phyloP scores from a whole-genome alignment of 805 yeast genomes.

The Yueomyces sp. region DNA sequence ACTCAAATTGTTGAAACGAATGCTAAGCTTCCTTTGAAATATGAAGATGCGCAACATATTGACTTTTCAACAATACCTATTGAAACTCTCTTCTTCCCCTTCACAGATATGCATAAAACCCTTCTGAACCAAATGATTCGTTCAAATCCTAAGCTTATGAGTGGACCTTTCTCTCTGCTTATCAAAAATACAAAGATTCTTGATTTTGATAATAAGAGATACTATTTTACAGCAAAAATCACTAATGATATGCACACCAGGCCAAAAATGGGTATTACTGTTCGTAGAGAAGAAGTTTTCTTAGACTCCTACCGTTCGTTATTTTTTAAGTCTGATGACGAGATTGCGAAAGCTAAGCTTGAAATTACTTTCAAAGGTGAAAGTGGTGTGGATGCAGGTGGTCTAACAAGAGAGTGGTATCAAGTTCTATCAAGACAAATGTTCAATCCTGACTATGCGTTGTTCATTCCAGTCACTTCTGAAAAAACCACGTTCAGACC shows the following conservation, averaged over 20 bases:
- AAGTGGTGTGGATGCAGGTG: conserved; percentile 97
- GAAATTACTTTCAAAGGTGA: conserved; percentile 85
- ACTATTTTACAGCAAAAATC: conserved; percentile 65
- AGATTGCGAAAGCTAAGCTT: conserved; percentile 56
- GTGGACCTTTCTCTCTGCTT: conserved; percentile 86
- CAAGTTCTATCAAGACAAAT: conserved; percentile 88
- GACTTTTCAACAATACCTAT: conserved; percentile 67
- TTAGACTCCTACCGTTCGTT: conserved; percentile 77
- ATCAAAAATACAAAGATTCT: conserved; percentile 79
- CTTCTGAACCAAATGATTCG: conserved; percentile 85
- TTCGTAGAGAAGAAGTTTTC: conserved; percentile 83
- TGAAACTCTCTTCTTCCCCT: conserved; percentile 67
- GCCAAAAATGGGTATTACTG: conserved; percentile 45
- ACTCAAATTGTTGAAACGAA: conserved; percentile 34
- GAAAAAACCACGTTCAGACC: conserved; percentile 94
- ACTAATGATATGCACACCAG: conserved; percentile 34
- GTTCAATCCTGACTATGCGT: conserved; percentile 90
- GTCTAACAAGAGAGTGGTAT: conserved; percentile 95
- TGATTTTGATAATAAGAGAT: conserved; percentile 89
- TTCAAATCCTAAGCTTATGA: conserved; percentile 81
- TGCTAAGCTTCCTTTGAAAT: conserved; percentile 40
- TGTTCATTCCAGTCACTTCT: conserved; percentile 81
- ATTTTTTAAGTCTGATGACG: conserved; percentile 65
- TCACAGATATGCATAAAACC: conserved; percentile 80
- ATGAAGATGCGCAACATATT: conserved; percentile 41